These are phyloP conservation scores for Gossypium aridum DNA, from an alignment of 441 rosid species.

Conservation along the genomic window DNA sequence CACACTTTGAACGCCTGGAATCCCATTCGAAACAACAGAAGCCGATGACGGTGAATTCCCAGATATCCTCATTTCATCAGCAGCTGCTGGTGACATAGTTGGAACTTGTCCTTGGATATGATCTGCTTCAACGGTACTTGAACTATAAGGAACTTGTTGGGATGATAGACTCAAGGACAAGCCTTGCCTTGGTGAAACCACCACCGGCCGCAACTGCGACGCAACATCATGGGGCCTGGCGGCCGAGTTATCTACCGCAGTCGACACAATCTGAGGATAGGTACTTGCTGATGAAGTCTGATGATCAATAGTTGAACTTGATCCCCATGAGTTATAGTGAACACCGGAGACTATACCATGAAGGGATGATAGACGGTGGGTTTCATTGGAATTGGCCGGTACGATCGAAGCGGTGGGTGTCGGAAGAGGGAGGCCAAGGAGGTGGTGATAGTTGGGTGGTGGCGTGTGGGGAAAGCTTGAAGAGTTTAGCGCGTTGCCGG, in stretches of 20 bases:
- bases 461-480: constrained; percentile 26
- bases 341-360: constrained; percentile 19
- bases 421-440: constrained; percentile 36
- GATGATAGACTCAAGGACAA: constrained; percentile 42
- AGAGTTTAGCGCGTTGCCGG: constrained; percentile 18
- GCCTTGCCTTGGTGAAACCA: constrained; percentile 31
- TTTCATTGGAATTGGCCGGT: constrained; percentile 16
- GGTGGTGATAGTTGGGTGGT: constrained; percentile 20
- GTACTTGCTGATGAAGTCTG: constrained; percentile 15
- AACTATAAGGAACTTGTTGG: constrained; percentile 21
- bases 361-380: constrained; percentile 25
- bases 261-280: constrained; percentile 10
- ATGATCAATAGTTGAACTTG: constrained; percentile 19
- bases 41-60: constrained; percentile 35
- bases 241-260: not conserved
- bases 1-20: constrained; percentile 26
- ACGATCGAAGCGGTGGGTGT: constrained; percentile 7
- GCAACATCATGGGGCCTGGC: constrained; percentile 14
- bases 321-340: constrained; percentile 30
- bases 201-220: constrained; percentile 13
- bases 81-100: constrained; percentile 7
- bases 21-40: constrained; percentile 32
- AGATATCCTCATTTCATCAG: constrained; percentile 13
- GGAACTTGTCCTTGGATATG: constrained; percentile 14
- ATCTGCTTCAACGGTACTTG: constrained; percentile 2